These are phyloP conservation scores for Puccinia polysora DNA, from an alignment of 1,284 basidiomycete species.

Conservation along the genomic window DNA sequence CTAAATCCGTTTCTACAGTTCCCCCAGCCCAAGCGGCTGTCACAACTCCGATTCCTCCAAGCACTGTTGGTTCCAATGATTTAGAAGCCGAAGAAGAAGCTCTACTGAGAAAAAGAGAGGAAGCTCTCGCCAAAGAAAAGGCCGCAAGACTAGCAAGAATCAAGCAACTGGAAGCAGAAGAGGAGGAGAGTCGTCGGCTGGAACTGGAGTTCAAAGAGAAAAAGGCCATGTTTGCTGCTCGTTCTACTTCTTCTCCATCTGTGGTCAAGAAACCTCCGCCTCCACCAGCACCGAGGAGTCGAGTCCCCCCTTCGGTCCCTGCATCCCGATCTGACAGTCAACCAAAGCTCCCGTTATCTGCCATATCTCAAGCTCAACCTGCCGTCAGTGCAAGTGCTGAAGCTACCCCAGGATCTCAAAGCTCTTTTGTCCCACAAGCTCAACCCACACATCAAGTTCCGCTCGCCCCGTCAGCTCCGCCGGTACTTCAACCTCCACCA, in stretches of 20 bases:
- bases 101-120: constrained; percentile 64
- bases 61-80: constrained; percentile 42
- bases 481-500: constrained; percentile 51
- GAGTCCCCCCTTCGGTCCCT: constrained; percentile 52
- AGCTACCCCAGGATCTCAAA: no score
- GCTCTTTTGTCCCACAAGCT: constrained; percentile 56
- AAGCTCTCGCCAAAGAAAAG: constrained; percentile 70
- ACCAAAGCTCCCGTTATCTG: constrained; percentile 45
- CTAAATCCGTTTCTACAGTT: constrained; percentile 59
- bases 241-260: constrained; percentile 46
- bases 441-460: constrained; percentile 51
- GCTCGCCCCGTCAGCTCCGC: constrained; percentile 50
- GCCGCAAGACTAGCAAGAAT: constrained; percentile 50
- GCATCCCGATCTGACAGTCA: constrained; percentile 48
- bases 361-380: background rate
- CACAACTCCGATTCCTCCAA: constrained; percentile 41
- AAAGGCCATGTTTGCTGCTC: constrained; percentile 51
- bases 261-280: constrained; percentile 45
- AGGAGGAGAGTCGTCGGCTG: constrained; percentile 64
- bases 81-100: constrained; percentile 68
- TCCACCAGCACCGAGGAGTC: constrained; percentile 45
- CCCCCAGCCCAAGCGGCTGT: constrained; percentile 1
- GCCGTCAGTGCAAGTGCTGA: constrained; percentile 51
- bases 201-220: constrained; percentile 54
- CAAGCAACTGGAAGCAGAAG: constrained; percentile 55